Conservation (phyloP, 75 land plant species). For the Pinus albicaulis region DNA sequence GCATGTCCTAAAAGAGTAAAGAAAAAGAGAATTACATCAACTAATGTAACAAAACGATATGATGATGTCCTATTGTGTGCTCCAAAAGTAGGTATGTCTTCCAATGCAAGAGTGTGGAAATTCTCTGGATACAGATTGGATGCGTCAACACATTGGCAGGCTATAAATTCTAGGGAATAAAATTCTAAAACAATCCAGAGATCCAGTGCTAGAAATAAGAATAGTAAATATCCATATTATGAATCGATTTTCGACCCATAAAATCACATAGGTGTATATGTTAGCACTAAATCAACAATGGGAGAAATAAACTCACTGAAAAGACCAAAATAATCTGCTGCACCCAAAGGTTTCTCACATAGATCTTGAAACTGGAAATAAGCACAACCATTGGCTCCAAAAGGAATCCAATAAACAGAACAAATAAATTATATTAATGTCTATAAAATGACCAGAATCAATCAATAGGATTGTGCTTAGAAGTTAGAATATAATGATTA, state of each 20-base stretch:
- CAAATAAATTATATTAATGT: conserved; percentile 8
- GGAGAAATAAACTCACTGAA: conserved; percentile 63
- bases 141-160: not conserved
- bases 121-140: conserved; percentile 50
- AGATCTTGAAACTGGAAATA: conserved; percentile 88
- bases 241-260: not conserved
- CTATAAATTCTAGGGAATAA: not conserved
- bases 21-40: conserved; percentile 64
- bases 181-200: not conserved
- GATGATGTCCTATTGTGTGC: conserved; percentile 81
- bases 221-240: not conserved
- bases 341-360: conserved; percentile 93
- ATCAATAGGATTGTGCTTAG: not conserved
- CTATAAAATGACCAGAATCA: not conserved
- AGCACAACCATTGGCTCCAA: conserved; percentile 92
- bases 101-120: conserved; percentile 87
- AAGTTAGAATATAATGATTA: not conserved
- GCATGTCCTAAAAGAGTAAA: not conserved
- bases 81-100: conserved; percentile 84
- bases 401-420: conserved; percentile 59
- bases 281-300: not conserved
- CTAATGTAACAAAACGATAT: conserved; percentile 90
- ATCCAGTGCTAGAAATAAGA: not conserved
- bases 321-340: conserved; percentile 96
- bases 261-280: not conserved